Base-by-base conservation (phyloP, 192 early-diverging fungal species). In the Gigaspora rosea region DNA sequence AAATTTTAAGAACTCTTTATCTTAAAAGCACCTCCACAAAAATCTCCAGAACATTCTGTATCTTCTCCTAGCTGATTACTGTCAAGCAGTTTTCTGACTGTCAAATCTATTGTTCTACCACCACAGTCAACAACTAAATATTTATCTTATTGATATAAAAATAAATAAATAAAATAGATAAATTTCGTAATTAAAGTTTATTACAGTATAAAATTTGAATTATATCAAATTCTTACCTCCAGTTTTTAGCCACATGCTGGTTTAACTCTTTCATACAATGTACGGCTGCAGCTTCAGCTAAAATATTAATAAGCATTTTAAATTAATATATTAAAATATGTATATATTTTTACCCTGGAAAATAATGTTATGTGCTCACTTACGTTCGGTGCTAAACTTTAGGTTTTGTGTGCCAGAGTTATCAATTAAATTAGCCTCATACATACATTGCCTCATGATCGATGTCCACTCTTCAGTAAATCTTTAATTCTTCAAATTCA, bases 321-420 rank as follows among this genome's bases (percentile, higher is more conserved):
- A 51, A 11, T 11, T 27, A 27, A 27, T 11, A 13, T 51, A 11
- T 11, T 50, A 9, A 13, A 11, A 13, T 11, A 11, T 13, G 1
- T 51, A 27, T 27, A n/a, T 27, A 27, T 27, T 27, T n/a, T n/a
- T n/a, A n/a, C n/a, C n/a, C 27, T 27, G 27, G 1, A 27, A 27
- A 27, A 27, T 27, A 27, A 27, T 27, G 4, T 58, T 58, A n/a
- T n/a, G 27, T 27, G 27, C n/a, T n/a, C 27, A 58, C 68, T 71
- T 71, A 71, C 68, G 72, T 62, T 74, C 72, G 18, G 72, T 74
- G 11, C 58, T 74, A 48, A 74, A n/a, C n/a, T n/a, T n/a, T n/a
- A n/a, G n/a, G n/a, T n/a, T n/a, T n/a, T n/a, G n/a, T n/a, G n/a
- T n/a, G n/a, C n/a, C n/a, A n/a, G n/a, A n/a, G n/a, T n/a, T n/a